Base-by-base conservation (phyloP, 129 eudicot genomes). In the Lactuca sativa region DNA sequence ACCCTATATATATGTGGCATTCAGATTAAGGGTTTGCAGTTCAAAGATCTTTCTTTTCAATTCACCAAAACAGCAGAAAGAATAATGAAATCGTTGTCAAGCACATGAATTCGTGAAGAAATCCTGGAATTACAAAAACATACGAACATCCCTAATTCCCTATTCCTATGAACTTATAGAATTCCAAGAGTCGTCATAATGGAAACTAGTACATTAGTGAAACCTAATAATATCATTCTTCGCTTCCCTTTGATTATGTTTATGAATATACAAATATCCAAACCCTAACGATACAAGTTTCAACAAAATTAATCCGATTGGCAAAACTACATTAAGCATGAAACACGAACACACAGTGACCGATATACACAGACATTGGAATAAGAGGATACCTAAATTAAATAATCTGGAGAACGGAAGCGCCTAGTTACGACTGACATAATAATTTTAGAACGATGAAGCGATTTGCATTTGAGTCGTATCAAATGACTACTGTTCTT, bases 321-420 rank as follows among this genome's bases (percentile, higher is more conserved):
- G 52, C 47, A 18, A 21, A 60, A 51, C 13, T 12, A 3, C 4
- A 3, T 32, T 34, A 59, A 15, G 32, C 57, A 14, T 40, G 44
- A 40, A 40, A 40, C 44, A 40, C 44, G 9, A 1, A 7, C 44
- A 1, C 30, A 25, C 30, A 25, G 21, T 38, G 13, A 71, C 12
- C 34, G 16, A 71, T 37, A 31, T 33, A 41, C 12, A 11, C 21
- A n/a, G 6, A 6, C 17, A 21, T 49, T 43, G 51, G 44, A 14
- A 62, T 62, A 51, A 37, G 21, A 37, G 6, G 47, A 15, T 60
- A 87, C 89, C 95, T 84, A 86, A 87, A 34, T 17, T 84, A 86
- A 87, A 41, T 30, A 84, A 34, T 36, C 78, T 53, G 40, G 85
- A 79, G 58, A 87, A 78, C 2, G 87, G 95, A 43, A 80, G 64